These are phyloP conservation scores for Stygiomarasmius scandens DNA, from an alignment of 1,284 basidiomycete genomes.

Conservation along the genomic window DNA sequence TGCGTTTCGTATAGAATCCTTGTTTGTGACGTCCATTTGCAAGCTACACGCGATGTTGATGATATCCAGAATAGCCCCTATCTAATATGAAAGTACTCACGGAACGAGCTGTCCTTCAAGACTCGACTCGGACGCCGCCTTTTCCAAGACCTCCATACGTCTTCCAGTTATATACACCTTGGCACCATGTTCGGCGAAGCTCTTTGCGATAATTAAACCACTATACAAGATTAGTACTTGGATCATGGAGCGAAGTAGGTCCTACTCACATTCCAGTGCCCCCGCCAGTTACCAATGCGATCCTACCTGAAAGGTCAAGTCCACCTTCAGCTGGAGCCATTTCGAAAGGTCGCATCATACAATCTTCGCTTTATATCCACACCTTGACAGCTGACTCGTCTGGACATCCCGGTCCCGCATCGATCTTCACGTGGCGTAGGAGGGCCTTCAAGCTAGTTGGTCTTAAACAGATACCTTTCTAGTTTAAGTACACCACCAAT, in stretches of 20 bases:
- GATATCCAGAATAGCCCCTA: background rate
- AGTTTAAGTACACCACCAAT: no score
- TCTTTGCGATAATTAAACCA: constrained; percentile 40
- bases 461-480: no score
- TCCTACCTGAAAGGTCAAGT: constrained; percentile 29
- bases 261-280: constrained; percentile 28
- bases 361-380: no score
- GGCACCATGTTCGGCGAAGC: constrained; percentile 53
- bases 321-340: no score
- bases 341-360: no score
- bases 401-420: no score
- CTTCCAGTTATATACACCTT: constrained; percentile 56
- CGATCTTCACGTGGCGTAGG: no score
- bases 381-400: no score
- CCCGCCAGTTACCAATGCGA: constrained; percentile 16
- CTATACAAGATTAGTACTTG: background rate
- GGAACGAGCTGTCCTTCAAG: background rate
- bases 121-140: constrained; percentile 26
- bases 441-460: no score
- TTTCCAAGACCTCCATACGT: constrained; percentile 42
- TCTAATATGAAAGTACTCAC: background rate
- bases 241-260: background rate
- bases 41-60: background rate
- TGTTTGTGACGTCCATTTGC: constrained; percentile 11
- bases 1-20: constrained; percentile 6